phyloP scores from a whole-genome alignment of 495 filamentous ascomycete genomes.

The Xylaria sp. region DNA sequence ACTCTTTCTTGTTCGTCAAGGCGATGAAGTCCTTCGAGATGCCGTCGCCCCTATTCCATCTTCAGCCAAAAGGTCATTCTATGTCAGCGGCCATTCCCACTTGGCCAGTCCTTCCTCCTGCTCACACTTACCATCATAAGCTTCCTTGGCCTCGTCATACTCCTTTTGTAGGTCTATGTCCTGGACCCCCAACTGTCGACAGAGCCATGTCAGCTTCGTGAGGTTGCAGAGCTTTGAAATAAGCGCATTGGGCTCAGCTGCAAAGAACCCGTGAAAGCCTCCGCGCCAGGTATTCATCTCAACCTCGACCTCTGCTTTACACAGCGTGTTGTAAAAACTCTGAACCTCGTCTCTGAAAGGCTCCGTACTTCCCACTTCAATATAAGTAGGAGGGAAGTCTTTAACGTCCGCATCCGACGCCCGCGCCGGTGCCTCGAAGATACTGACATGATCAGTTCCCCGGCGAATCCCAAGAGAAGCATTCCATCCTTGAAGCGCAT shows the following conservation, averaged over 20 bases:
- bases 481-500: conserved; percentile 25
- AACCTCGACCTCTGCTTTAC: conserved; percentile 42
- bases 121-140: conserved; percentile 3
- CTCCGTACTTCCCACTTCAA: conserved; percentile 28
- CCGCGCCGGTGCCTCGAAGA: conserved; percentile 28
- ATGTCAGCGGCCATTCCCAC: not conserved
- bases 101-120: not conserved
- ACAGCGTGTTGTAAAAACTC: conserved; percentile 31
- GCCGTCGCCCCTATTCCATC: not conserved
- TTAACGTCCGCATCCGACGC: conserved; percentile 13
- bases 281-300: conserved; percentile 40
- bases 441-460: conserved; percentile 12
- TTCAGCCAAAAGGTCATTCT: not conserved
- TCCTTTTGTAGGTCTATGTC: conserved; percentile 1
- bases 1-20: not conserved
- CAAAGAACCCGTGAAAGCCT: conserved; percentile 29
- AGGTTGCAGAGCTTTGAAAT: conserved; percentile 22
- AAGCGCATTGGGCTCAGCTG: conserved; percentile 21
- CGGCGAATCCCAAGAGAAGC: conserved; percentile 24
- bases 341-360: conserved; percentile 34
- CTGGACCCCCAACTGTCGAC: conserved; percentile 1
- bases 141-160: conserved; percentile 13
- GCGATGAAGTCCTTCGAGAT: not conserved
- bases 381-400: conserved; percentile 26
- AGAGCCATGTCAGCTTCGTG: conserved; percentile 24